Base-by-base conservation (phyloP, 768 basidiomycete species). In the Kwoniella heveanensis region DNA sequence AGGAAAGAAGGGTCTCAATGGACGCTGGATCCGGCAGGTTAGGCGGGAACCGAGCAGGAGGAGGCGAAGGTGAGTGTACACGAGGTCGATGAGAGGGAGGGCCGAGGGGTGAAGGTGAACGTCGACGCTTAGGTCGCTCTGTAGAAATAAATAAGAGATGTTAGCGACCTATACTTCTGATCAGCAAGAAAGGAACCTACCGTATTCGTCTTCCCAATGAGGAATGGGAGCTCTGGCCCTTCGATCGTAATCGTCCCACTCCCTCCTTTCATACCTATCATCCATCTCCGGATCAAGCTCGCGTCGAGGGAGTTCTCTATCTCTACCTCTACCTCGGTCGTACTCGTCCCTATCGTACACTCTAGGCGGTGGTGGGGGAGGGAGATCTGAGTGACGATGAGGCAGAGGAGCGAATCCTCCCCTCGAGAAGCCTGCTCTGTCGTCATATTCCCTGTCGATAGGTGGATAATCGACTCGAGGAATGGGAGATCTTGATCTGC, bases 361-460 rank as follows among this genome's bases (percentile, higher is more conserved):
- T 51, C 59, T 52, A 25, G 60, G 27, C 21, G 56, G 67, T 46
- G 54, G 53, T 26, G 61, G 57, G 32, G 66, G 64, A 46, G 67
- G 58, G 15, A 68, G 47, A 17, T 66, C 68, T 1, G 69, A 54
- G 55, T 73, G 74, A 44, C 72, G 57, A 36, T 70, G 65, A 29
- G 72, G 74, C 22, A 76, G 64, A 21, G 74, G 72, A 15, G 70
- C 70, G 48, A 76, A 76, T 39, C 72, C 72, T 37, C 64, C 65
- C 44, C 72, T 32, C 19, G 65, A 65, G 61, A 74, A 74, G 13
- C 72, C 72, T 36, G 65, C 37, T 26, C 65, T n/a, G 21, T 53
- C 54, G 25, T 63, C 59, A 36, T 37, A 54, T n/a, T 69, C 66
- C 17, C 62, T 54, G 9, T 64, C 65, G 13, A 53, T 52, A 8